Conservation (phyloP, 768 basidiomycete genomes). For the Porpolomopsis calyptriformis region DNA sequence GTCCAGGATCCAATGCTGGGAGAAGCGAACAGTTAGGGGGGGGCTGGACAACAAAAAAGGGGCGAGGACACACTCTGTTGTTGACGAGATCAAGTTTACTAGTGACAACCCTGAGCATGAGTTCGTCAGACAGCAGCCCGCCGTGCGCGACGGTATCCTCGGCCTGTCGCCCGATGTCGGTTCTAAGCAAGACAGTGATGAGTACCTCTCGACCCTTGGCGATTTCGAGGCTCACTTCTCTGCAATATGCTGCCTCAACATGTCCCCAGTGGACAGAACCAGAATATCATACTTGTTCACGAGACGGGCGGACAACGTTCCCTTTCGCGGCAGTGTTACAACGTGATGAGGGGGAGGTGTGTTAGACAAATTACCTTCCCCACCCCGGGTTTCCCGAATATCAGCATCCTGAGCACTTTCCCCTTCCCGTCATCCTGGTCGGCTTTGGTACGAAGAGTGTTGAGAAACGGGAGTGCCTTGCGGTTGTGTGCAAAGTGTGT, state of each 20-base stretch:
- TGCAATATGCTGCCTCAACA: slow-evolving; percentile 75
- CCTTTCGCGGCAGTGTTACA: slow-evolving; percentile 24
- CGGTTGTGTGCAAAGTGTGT: slow-evolving; percentile 20
- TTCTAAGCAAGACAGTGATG: slow-evolving; percentile 26
- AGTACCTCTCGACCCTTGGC: background rate
- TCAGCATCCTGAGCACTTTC: slow-evolving; percentile 49
- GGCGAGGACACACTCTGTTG: slow-evolving; percentile 42
- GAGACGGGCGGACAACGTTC: slow-evolving; percentile 67
- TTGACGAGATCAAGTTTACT: slow-evolving; percentile 56
- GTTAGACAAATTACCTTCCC: too few species aligned
- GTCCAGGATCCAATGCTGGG: slow-evolving; percentile 83
- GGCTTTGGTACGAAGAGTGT: slow-evolving; percentile 23
- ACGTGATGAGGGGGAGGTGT: too few species aligned
- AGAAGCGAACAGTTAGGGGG: background rate
- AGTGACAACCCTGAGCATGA: slow-evolving; percentile 69
- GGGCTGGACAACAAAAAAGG: background rate
- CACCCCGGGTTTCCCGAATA: slow-evolving; percentile 75
- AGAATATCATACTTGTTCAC: slow-evolving; percentile 73
- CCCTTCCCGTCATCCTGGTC: slow-evolving; percentile 28
- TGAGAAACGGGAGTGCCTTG: slow-evolving; percentile 42
- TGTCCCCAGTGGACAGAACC: slow-evolving; percentile 73
- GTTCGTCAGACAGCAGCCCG: slow-evolving; percentile 64
- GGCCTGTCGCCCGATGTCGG: slow-evolving; percentile 61
- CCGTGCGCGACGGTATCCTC: slow-evolving; percentile 74
- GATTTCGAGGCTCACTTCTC: slow-evolving; percentile 37